A percentile compares a stretch with the other conserved stretches of the same genome.
phyloP scores from a whole-genome alignment of 768 basidiomycete genomes.

The Cantharellus cinnabarinus region DNA sequence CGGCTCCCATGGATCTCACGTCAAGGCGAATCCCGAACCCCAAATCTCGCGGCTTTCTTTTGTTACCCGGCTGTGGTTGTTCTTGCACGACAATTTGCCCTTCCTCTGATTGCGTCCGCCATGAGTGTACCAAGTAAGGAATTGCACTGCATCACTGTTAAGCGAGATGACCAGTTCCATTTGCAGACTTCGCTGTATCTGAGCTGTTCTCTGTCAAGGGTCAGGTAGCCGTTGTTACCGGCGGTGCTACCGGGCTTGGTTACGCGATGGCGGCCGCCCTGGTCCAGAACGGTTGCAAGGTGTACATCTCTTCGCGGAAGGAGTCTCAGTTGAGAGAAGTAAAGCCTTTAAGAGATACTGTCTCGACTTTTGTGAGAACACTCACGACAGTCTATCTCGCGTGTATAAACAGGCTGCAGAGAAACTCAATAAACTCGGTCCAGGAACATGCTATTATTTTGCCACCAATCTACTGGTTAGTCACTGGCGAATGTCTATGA shows the following conservation, averaged over 20 bases:
- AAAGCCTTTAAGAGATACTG: constrained; percentile 6
- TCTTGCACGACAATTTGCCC: too few species aligned
- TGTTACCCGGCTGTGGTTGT: too few species aligned
- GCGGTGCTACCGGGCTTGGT: constrained; percentile 69
- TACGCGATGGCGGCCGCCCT: constrained; percentile 68
- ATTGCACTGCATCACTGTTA: too few species aligned
- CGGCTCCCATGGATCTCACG: too few species aligned
- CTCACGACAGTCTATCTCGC: background rate
- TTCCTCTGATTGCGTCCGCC: too few species aligned
- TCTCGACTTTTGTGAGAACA: background rate
- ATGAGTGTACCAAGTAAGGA: too few species aligned
- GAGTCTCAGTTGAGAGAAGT: constrained; percentile 61
- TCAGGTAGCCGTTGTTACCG: constrained; percentile 63
- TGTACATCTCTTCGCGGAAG: constrained; percentile 78
- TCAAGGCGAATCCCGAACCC: too few species aligned
- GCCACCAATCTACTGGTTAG: constrained; percentile 47
- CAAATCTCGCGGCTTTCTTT: too few species aligned
- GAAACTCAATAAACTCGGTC: constrained; percentile 37
- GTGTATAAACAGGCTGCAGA: constrained; percentile 21
- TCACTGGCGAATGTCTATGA: background rate
- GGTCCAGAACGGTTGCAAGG: constrained; percentile 68
- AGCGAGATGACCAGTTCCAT: background rate
- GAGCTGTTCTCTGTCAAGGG: constrained; percentile 46
- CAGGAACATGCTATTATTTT: constrained; percentile 49
- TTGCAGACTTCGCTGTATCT: constrained; percentile 29